phyloP scores from a whole-genome alignment of 176 grass and related monocot genomes.

The Areca catechu region DNA sequence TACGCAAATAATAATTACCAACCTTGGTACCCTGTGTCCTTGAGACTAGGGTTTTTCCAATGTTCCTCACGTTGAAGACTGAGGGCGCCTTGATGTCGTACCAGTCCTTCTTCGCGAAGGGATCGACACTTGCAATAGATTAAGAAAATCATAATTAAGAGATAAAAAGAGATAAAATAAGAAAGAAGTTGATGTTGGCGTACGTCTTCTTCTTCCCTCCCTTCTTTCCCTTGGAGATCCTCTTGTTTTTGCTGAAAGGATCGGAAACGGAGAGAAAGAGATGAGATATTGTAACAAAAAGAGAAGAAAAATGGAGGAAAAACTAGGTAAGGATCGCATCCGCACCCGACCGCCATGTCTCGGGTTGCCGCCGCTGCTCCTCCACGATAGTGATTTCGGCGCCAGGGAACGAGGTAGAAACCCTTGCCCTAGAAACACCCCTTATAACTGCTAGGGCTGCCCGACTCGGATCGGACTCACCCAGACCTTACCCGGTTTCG shows the following conservation, averaged over 20 bases:
- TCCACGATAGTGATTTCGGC: neutral
- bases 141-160: neutral
- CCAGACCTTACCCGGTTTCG: too few species aligned
- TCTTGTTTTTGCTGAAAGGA: constrained; percentile 79
- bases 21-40: constrained; percentile 97
- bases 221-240: constrained; percentile 89
- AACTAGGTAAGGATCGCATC: neutral
- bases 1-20: neutral
- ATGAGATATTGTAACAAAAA: neutral
- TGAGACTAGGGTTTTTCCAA: constrained; percentile 87
- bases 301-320: neutral
- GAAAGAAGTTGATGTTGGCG: neutral
- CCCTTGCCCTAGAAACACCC: neutral
- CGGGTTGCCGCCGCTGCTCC: neutral
- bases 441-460: too few species aligned
- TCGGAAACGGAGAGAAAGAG: neutral
- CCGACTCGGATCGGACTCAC: too few species aligned
- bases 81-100: constrained; percentile 93
- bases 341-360: constrained; percentile 20
- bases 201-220: constrained; percentile 89
- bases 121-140: constrained; percentile 52
- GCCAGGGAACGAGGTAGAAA: neutral
- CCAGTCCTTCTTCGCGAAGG: constrained; percentile 89
- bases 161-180: neutral
- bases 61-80: constrained; percentile 43